A percentile compares a stretch with the other conserved stretches of the same genome.
Conservation (phyloP, 1,139 yeast species). For the Saccharomyces hybrid region DNA sequence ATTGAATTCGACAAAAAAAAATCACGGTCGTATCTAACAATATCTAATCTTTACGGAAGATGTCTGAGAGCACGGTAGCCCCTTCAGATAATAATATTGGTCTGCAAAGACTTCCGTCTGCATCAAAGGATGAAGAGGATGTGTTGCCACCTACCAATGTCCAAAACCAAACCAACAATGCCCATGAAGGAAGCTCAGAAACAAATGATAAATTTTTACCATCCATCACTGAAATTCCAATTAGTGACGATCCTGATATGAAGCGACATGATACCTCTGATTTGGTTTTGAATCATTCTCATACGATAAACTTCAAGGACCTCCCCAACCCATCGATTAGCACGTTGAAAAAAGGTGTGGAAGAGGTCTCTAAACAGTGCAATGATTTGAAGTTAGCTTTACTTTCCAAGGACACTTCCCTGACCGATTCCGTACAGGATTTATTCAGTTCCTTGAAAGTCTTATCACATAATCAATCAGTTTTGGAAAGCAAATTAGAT, state of each 20-base stretch:
- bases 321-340: neutral
- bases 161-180: neutral
- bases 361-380: constrained; percentile 7
- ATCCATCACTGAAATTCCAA: neutral
- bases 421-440: constrained; percentile 17
- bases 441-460: constrained; percentile 24
- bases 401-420: constrained; percentile 14
- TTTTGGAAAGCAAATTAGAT: constrained; percentile 30
- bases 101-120: neutral
- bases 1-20: neutral
- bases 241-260: neutral
- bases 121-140: neutral
- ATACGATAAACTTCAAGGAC: neutral
- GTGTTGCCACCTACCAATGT: neutral
- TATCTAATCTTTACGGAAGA: neutral
- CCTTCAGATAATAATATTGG: neutral
- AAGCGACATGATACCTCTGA: neutral
- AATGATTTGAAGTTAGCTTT: constrained; percentile 15
- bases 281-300: neutral
- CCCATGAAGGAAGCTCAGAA: neutral
- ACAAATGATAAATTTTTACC: neutral
- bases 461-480: constrained; percentile 29
- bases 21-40: neutral
- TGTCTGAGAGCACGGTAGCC: neutral
- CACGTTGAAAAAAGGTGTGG: constrained; percentile 5